phyloP scores from a whole-genome alignment of 345 rosid species.

The Sonneratia alba region DNA sequence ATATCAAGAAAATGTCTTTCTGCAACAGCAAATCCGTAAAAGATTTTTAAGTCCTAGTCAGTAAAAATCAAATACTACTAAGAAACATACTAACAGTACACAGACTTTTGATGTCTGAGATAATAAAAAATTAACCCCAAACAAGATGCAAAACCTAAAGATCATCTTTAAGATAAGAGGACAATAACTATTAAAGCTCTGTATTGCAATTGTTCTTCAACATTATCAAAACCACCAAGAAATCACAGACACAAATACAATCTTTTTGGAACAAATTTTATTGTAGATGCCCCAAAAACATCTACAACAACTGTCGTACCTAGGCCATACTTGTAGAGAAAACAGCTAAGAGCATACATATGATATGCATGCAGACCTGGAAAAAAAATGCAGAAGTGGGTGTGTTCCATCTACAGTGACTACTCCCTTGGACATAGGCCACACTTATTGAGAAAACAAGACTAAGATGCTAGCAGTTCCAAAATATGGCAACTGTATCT shows the following conservation, averaged over 20 bases:
- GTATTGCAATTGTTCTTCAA: not conserved
- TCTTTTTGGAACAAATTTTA: not conserved
- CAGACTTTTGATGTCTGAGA: not conserved
- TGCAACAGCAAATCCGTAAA: slow-evolving; percentile 26
- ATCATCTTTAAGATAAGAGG: not conserved
- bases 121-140: not conserved
- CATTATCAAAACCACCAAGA: not conserved
- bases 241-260: not conserved
- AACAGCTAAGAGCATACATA: not conserved
- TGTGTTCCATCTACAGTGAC: not conserved
- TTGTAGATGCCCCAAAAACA: not conserved
- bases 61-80: not conserved
- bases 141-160: not conserved
- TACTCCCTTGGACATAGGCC: not conserved
- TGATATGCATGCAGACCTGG: not conserved
- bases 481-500: not conserved
- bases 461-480: not conserved
- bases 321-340: no score
- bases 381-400: not conserved
- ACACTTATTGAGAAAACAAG: not conserved
- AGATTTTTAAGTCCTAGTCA: not conserved
- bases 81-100: not conserved
- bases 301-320: not conserved
- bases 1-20: slow-evolving; percentile 72
- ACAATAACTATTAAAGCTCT: not conserved